A percentile compares a stretch with the other conserved stretches of the same genome.
phyloP scores from a whole-genome alignment of 1,139 yeast genomes.

The Yamadazyma pseudoaaseri region DNA sequence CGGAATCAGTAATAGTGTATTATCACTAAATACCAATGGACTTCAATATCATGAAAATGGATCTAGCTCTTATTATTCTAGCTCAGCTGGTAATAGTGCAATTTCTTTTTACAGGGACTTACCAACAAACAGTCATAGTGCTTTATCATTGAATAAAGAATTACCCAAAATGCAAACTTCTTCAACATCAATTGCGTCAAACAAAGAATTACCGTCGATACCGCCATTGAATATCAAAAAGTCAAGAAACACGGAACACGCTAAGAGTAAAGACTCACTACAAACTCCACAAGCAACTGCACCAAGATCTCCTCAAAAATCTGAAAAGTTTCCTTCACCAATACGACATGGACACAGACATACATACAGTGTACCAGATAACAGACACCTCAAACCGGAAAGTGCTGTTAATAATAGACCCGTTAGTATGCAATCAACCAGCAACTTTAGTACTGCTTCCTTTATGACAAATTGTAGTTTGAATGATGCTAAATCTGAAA shows the following conservation, averaged over 20 bases:
- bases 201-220: conserved; percentile 6
- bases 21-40: conserved; percentile 1
- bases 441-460: conserved; percentile 11
- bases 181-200: not conserved
- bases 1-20: conserved; percentile 1
- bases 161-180: conserved; percentile 5
- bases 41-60: not conserved
- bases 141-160: conserved; percentile 9
- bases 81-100: conserved; percentile 1
- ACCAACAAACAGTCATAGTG: not conserved
- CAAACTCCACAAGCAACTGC: not conserved
- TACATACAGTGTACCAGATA: not conserved
- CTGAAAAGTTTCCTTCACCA: too few species aligned
- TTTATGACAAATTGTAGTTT: conserved; percentile 12
- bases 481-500: conserved; percentile 17
- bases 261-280: not conserved
- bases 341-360: too few species aligned
- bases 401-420: conserved; percentile 5
- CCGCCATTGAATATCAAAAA: conserved; percentile 9
- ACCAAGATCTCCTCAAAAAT: not conserved
- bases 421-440: conserved; percentile 10
- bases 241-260: conserved; percentile 4
- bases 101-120: conserved; percentile 2
- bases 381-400: not conserved
- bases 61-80: not conserved